phyloP scores from a whole-genome alignment of 768 basidiomycete species.

The Mycena olivaceomarginata region DNA sequence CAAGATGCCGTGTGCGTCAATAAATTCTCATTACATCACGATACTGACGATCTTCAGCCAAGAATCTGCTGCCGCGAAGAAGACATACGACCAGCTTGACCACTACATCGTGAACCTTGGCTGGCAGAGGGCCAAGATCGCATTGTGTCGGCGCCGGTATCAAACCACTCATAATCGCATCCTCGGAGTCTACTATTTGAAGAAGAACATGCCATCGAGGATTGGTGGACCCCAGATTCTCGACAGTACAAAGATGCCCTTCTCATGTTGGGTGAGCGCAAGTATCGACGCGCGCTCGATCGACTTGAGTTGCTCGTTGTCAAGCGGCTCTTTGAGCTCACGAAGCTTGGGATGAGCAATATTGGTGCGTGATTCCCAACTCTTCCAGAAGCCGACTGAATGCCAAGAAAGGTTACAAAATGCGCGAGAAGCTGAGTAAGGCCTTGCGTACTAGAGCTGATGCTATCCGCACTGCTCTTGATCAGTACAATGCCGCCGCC shows the following conservation, averaged over 20 bases:
- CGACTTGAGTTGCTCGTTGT: conserved; percentile 3
- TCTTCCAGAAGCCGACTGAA: too few species aligned
- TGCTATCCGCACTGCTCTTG: neutral
- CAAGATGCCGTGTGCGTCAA: too few species aligned
- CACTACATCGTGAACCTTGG: neutral
- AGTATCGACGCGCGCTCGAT: neutral
- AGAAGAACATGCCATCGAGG: neutral
- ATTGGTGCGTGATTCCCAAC: neutral
- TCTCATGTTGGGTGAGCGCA: neutral
- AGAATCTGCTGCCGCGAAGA: too few species aligned
- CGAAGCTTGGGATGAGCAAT: conserved; percentile 13
- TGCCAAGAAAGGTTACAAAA: neutral
- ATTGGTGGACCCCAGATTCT: neutral
- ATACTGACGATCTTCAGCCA: too few species aligned
- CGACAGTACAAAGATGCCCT: conserved; percentile 14
- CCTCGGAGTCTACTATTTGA: neutral
- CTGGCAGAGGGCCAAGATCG: neutral
- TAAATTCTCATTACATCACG: too few species aligned
- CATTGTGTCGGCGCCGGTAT: neutral
- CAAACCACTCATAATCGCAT: neutral
- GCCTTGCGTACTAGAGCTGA: neutral
- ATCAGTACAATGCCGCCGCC: neutral
- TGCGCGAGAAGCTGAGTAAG: conserved; percentile 2
- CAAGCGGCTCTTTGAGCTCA: neutral
- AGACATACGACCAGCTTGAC: neutral